Conservation (phyloP, 257 asterid species). For the Coffea eugenioides region DNA sequence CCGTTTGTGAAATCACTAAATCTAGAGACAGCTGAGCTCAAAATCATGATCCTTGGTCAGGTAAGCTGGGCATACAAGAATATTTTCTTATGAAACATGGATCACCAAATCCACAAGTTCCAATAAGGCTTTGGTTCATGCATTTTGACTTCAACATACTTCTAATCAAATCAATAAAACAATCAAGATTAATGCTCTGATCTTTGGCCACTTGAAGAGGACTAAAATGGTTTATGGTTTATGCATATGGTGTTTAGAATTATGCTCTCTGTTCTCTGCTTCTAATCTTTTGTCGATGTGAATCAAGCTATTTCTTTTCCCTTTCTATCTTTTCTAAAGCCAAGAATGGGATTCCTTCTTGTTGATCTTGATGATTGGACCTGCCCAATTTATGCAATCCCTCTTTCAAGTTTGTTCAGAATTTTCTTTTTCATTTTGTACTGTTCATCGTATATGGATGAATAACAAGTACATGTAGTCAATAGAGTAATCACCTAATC, state of each 20-base stretch:
- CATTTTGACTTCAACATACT: no score
- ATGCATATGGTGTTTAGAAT: background rate
- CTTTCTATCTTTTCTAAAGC: background rate
- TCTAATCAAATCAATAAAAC: no score
- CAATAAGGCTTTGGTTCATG: no score
- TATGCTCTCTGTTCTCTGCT: background rate
- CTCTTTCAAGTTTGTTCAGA: background rate
- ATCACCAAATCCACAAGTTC: no score
- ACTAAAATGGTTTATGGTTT: slow-evolving; percentile 1
- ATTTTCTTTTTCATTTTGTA: background rate
- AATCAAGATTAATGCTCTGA: background rate
- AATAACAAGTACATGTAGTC: background rate
- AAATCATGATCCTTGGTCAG: no score
- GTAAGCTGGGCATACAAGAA: no score
- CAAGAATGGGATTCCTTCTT: background rate
- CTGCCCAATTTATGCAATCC: background rate
- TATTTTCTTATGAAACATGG: no score
- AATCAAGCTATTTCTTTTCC: background rate
- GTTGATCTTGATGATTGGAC: background rate
- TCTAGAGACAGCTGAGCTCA: no score
- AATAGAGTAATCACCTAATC: background rate
- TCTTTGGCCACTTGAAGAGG: background rate
- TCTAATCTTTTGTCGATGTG: background rate
- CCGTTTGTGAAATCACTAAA: no score
- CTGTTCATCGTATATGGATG: background rate